Evolutionary conservation across 2,329 filamentous ascomycete genomes (phyloP).

Genomic region (Camillea tinctor): DNA sequence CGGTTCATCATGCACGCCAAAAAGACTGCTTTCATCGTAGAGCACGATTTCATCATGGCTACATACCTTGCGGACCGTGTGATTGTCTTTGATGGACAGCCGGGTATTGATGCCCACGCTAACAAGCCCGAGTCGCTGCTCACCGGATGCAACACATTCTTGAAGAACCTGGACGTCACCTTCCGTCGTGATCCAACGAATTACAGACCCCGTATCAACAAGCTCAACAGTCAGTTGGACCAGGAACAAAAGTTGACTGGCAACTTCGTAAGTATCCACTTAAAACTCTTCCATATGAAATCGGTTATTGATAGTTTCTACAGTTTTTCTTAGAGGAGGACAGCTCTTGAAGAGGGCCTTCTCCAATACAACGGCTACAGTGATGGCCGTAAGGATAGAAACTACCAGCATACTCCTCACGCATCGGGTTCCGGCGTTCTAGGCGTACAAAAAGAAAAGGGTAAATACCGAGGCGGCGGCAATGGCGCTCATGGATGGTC

Average conservation of each 20-base stretch:
- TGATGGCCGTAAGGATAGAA: constrained; percentile 22
- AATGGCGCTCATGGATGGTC: constrained; percentile 20
- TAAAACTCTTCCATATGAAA: constrained; percentile 1
- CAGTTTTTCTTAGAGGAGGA: constrained; percentile 93
- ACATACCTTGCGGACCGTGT: constrained; percentile 78
- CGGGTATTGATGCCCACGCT: constrained; percentile 82
- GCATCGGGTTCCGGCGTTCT: constrained; percentile 48
- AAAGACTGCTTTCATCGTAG: constrained; percentile 98
- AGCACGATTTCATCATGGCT: constrained; percentile 99
- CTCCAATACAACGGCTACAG: constrained; percentile 41
- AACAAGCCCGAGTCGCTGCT: constrained; percentile 89
- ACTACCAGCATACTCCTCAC: constrained; percentile 37
- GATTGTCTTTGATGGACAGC: constrained; percentile 96
- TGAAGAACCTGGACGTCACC: constrained; percentile 95
- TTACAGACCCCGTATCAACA: constrained; percentile 97
- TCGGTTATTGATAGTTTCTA: constrained; percentile 12
- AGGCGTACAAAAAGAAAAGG: constrained; percentile 47
- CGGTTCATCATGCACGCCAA: constrained; percentile 99
- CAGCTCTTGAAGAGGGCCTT: constrained; percentile 62
- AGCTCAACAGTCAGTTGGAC: constrained; percentile 90
- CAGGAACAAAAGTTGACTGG: constrained; percentile 93
- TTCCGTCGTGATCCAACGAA: constrained; percentile 98
- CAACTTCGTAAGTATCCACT: constrained; percentile 71
- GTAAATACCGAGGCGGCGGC: constrained; percentile 18
- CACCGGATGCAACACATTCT: constrained; percentile 93